Conservation (phyloP, 2,329 filamentous ascomycete species). For the Bipolaris zeicola region DNA sequence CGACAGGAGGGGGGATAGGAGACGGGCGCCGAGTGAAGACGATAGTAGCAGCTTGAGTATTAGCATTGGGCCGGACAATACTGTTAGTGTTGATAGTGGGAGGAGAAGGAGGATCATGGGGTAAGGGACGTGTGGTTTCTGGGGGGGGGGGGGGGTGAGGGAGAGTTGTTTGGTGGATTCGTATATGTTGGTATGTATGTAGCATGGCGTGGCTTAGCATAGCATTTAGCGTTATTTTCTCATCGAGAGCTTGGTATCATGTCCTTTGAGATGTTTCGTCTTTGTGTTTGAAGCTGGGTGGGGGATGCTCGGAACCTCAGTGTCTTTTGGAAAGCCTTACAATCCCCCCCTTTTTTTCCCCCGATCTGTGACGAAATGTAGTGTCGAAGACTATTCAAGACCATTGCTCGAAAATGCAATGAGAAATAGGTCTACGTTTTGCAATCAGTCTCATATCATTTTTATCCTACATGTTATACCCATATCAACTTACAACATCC, state of each 20-base stretch:
- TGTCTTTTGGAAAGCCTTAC: background rate
- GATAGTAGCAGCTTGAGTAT: conserved; percentile 44
- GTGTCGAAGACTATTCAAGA: no score
- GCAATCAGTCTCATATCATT: background rate
- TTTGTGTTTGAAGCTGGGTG: background rate
- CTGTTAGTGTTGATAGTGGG: conserved; percentile 47
- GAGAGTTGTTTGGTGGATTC: background rate
- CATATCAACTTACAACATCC: background rate
- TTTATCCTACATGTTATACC: background rate
- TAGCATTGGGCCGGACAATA: conserved; percentile 46
- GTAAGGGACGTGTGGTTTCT: background rate
- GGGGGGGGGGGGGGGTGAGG: no score
- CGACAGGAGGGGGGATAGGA: conserved; percentile 14
- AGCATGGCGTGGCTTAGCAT: conserved; percentile 16
- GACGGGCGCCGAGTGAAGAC: conserved; percentile 36
- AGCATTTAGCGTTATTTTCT: conserved; percentile 6
- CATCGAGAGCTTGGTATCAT: no score
- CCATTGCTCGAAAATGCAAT: no score
- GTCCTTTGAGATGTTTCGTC: background rate
- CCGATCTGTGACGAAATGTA: background rate
- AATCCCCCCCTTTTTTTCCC: background rate
- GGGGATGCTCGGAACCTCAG: background rate
- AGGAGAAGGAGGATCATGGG: conserved; percentile 40
- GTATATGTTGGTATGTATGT: conserved; percentile 1
- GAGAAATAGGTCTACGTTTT: no score